phyloP scores from a whole-genome alignment of 2,329 filamentous ascomycete species.

The Clonostachys solani region DNA sequence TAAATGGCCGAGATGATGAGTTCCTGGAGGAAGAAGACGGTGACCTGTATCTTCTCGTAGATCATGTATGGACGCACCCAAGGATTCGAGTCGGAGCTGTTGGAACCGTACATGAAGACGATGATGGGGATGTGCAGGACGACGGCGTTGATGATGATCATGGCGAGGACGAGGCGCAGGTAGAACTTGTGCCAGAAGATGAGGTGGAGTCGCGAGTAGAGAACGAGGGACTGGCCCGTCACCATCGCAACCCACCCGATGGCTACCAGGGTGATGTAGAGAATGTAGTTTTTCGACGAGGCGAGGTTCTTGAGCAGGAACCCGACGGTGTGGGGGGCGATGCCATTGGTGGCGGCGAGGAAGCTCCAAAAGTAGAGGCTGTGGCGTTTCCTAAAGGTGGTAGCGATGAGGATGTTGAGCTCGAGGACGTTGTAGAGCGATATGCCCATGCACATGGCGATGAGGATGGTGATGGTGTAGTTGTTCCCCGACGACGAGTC shows the following conservation, averaged over 20 bases:
- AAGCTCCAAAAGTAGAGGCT: constrained; percentile 33
- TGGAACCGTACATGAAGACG: constrained; percentile 45
- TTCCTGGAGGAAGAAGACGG: constrained; percentile 46
- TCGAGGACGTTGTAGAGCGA: constrained; percentile 26
- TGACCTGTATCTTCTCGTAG: constrained; percentile 44
- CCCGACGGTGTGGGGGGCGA: constrained; percentile 26
- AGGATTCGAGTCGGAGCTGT: constrained; percentile 12
- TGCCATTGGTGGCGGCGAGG: constrained; percentile 21
- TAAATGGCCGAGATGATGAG: constrained; percentile 43
- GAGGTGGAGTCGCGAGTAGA: constrained; percentile 57
- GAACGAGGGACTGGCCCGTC: constrained; percentile 51
- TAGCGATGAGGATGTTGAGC: constrained; percentile 21
- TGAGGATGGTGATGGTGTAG: too few relatives aligned
- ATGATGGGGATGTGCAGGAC: constrained; percentile 47
- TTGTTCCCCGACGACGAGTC: too few relatives aligned
- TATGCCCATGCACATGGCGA: constrained; percentile 16
- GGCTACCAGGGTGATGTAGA: constrained; percentile 1
- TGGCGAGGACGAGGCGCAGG: constrained; percentile 40
- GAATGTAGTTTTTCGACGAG: constrained; percentile 3
- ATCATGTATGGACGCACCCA: constrained; percentile 22
- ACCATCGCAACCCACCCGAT: constrained; percentile 37
- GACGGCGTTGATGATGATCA: constrained; percentile 50
- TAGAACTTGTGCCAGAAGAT: constrained; percentile 43
- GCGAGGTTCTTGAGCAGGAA: constrained; percentile 33
- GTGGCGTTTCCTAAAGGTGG: constrained; percentile 19